Evolutionary conservation across 441 rosid species (phyloP), one percentile per base, ranked within the genome.

Genomic region (Populus hybrid): DNA sequence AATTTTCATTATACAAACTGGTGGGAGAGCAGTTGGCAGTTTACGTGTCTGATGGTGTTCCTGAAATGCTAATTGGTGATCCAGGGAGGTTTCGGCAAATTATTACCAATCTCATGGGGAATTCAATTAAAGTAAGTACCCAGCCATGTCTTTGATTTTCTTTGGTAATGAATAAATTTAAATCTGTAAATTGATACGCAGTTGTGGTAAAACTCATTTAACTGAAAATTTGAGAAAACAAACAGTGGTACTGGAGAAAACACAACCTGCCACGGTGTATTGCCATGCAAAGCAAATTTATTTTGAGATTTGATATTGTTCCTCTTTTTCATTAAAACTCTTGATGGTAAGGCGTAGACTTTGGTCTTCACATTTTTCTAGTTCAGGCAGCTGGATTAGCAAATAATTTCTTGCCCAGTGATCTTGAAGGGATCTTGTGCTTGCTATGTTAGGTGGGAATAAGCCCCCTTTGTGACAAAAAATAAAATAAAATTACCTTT

Each of bases 41-140:
- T 72, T 93, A 87, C 83, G 87, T 95, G 77, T 93, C 98, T 70
- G 93, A 92, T 81, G 85, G 63, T 76, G 97, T 95, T 83, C 99
- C 99, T 46, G 91, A 90, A 70, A 85, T 77, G 79, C 83, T 93
- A 73, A 86, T 92, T 66, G 99, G 99, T 72, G 99, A 95, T 86
- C 98, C 93, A 3, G 95, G 93, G 77, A 88, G 98, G 81, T 92
- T 93, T 84, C 90, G 97, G 67, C 99, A 95, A 83, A 92, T 95
- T 81, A 89, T 95, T 83, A 92, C 90, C 76, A 95, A 95, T 84
- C 94, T 95, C 73, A 90, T 91, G 95, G 98, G 98, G 61, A 95
- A 95, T 81, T 95, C 99, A 30, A 91, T 95, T n/a, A 95, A 93
- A 89, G 99, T 93, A 86, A 84, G 91, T 65, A n/a, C 67, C 69